Evolutionary conservation across 1,139 yeast genomes (phyloP).

Genomic region (Candida sojae): DNA sequence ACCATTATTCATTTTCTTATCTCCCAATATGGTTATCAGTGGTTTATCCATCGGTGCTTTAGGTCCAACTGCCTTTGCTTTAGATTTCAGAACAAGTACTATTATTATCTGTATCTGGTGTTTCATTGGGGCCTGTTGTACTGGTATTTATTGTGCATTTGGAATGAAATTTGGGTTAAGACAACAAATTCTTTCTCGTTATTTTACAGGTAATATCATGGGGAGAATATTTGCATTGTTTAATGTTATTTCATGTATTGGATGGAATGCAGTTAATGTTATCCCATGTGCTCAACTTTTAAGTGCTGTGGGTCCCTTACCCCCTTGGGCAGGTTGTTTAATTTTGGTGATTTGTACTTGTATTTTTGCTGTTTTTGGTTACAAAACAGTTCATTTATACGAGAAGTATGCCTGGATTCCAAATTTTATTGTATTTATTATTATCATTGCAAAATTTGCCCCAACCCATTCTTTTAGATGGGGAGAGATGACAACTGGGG

Average conservation of each 20-base stretch:
- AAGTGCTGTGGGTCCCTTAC: conserved; percentile 25
- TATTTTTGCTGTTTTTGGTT: conserved; percentile 29
- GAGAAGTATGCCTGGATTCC: conserved; percentile 34
- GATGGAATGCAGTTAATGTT: conserved; percentile 38
- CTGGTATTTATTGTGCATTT: conserved; percentile 31
- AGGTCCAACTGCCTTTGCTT: conserved; percentile 27
- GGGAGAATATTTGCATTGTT: conserved; percentile 34
- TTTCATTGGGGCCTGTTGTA: conserved; percentile 31
- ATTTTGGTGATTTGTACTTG: conserved; percentile 29
- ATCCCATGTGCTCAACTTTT: conserved; percentile 35
- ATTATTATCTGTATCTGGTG: conserved; percentile 27
- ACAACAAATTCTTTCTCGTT: conserved; percentile 33
- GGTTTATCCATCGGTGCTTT: conserved; percentile 33
- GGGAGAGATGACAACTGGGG: conserved; percentile 39
- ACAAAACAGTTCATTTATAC: conserved; percentile 28
- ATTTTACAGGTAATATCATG: conserved; percentile 31
- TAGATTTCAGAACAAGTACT: conserved; percentile 37
- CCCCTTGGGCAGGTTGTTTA: conserved; percentile 36
- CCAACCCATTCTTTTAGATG: conserved; percentile 24
- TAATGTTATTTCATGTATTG: conserved; percentile 33
- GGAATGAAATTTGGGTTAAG: conserved; percentile 35
- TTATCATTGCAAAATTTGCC: conserved; percentile 27
- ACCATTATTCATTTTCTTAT: conserved; percentile 30
- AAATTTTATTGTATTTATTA: conserved; percentile 25
- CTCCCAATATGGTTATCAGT: conserved; percentile 33